A percentile compares a stretch with the other conserved stretches of the same genome.
Conservation (phyloP, 2,329 filamentous ascomycete genomes). For the Aspergillus quadricinctus region DNA sequence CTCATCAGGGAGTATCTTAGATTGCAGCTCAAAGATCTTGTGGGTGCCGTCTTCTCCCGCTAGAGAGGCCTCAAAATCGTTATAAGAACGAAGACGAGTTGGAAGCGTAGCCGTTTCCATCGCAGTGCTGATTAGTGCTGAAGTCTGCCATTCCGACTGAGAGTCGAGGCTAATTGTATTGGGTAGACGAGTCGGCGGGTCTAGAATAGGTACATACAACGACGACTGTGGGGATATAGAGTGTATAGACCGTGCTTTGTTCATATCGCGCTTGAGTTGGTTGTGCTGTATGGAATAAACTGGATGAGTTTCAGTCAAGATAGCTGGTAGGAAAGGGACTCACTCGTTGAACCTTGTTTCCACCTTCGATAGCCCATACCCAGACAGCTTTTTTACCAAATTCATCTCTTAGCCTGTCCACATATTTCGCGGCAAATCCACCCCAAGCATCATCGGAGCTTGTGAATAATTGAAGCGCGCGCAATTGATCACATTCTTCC, state of each 20-base stretch:
- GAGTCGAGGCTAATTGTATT: conserved; percentile 56
- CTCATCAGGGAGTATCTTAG: conserved; percentile 51
- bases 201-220: conserved; percentile 69
- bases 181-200: conserved; percentile 56
- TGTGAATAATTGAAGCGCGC: conserved; percentile 75
- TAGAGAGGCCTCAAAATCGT: conserved; percentile 45
- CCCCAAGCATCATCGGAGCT: conserved; percentile 76
- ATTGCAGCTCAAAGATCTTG: conserved; percentile 68
- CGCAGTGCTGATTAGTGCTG: conserved; percentile 70
- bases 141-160: conserved; percentile 71
- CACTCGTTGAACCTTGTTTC: conserved; percentile 52
- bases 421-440: conserved; percentile 67
- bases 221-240: conserved; percentile 68
- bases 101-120: conserved; percentile 76
- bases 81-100: conserved; percentile 50
- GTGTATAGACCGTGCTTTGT: conserved; percentile 68
- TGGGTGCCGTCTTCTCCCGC: conserved; percentile 63
- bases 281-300: conserved; percentile 49
- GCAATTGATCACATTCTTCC: conserved; percentile 90
- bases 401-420: conserved; percentile 80
- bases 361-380: conserved; percentile 77
- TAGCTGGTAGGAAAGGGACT: conserved; percentile 17
- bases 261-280: conserved; percentile 62
- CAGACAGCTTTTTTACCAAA: conserved; percentile 83
- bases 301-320: conserved; percentile 6